Evolutionary conservation across 1,284 basidiomycete genomes (phyloP), one percentile per base, ranked within the genome.

Genomic region (Fomitopsis pinicola): DNA sequence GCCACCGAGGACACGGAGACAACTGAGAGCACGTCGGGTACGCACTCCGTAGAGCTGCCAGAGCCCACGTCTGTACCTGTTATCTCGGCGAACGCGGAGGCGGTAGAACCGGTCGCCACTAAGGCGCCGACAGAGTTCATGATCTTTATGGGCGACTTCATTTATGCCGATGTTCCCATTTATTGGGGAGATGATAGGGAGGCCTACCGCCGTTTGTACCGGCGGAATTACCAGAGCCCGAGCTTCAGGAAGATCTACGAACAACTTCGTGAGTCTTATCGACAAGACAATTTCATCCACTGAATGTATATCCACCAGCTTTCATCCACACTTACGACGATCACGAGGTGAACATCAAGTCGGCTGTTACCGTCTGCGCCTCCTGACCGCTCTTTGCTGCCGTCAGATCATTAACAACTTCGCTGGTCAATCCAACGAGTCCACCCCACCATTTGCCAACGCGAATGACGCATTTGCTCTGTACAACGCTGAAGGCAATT

Each of bases 161-260:
- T 93, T 67, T 92, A 93, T 66, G 88, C 87, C 6, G 90, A 93
- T 68, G 85, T 91, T 1, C 91, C 91, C 3, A 63, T 78, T 14
- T 87, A 85, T 71, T 79, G 80, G 59, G 85, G 86, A 4, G 82
- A 85, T 63, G 73, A 79, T 61, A 72, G 75, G 59, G 80, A 86
- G 57, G 78, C 81, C 7, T 91, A 88, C 69, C 74, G 82, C 61
- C 79, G 87, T 45, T 76, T 88, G 17, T 91, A 91, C 68, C 76
- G 89, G 35, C 80, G 86, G 57, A 84, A 84, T 63, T 90, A 88
- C 63, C 79, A 83, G 35, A 86, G 84, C 65, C 74, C 80, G 6
- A 87, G 86, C 68, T 89, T 86, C 75, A 77, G 83, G 55, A 85
- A 81, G 67, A 75, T 91, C 5, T 88, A 88, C 67, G 86, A 89